Percentiles rank a stretch among this genome's conserved stretches.
Conservation (phyloP, 768 basidiomycete genomes). For the Pseudohyphozyma bogoriensis region DNA sequence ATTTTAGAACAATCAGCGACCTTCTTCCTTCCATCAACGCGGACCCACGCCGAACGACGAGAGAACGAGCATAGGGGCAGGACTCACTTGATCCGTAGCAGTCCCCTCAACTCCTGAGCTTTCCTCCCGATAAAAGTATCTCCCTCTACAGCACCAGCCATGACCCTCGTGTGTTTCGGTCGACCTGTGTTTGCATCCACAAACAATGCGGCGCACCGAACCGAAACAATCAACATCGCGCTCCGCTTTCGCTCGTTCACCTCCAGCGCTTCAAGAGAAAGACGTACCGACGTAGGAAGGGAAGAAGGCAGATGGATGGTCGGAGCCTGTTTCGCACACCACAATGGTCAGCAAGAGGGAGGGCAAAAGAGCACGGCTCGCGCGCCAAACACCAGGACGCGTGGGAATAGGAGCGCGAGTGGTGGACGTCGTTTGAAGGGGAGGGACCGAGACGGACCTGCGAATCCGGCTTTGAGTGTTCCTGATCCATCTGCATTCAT, state of each 20-base stretch:
- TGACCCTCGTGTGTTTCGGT: conserved; percentile 93
- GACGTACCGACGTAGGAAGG: conserved; percentile 54
- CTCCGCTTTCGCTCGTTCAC: neutral
- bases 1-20: no score
- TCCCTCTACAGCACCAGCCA: conserved; percentile 93
- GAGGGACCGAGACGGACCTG: no score
- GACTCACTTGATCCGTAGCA: conserved; percentile 63
- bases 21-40: no score
- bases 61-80: no score
- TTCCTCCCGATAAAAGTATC: conserved; percentile 91
- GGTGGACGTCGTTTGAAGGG: no score
- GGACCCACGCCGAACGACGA: no score
- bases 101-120: conserved; percentile 89
- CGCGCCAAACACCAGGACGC: no score
- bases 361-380: no score
- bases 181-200: conserved; percentile 77
- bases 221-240: conserved; percentile 37
- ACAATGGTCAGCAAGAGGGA: no score
- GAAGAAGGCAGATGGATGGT: conserved; percentile 60
- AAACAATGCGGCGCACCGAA: conserved; percentile 18
- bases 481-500: neutral
- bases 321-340: no score
- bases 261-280: neutral
- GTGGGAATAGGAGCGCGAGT: no score
- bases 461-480: neutral